Evolutionary conservation across 176 grass and related monocot genomes (phyloP).

Genomic region (Oryza glaberrima): DNA sequence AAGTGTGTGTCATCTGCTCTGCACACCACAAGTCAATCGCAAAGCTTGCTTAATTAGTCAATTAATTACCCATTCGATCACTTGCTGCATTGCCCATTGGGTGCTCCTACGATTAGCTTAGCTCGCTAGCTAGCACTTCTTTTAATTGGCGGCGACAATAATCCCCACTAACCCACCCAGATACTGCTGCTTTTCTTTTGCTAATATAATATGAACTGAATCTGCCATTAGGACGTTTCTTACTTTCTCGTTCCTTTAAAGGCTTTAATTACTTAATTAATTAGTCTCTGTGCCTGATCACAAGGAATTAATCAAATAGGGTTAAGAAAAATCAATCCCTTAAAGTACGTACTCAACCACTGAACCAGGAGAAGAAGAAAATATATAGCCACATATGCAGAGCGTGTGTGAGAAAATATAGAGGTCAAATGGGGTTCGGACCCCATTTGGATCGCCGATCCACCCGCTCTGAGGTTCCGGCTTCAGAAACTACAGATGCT

Average conservation of each 20-base stretch:
- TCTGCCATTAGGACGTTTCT: not conserved
- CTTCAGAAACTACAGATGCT: not conserved
- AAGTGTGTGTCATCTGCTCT: not conserved
- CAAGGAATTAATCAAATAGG: no score
- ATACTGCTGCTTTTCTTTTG: not conserved
- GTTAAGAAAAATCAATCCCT: no score
- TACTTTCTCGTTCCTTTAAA: not conserved
- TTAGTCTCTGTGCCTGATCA: not conserved
- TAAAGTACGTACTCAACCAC: no score
- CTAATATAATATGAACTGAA: not conserved
- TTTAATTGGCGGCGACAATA: not conserved
- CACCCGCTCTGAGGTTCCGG: not conserved
- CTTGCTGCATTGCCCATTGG: not conserved
- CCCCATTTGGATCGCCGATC: no score
- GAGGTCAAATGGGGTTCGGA: no score
- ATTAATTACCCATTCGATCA: not conserved
- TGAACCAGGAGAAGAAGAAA: no score
- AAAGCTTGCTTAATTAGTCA: not conserved
- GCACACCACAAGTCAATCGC: not conserved
- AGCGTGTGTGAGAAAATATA: no score
- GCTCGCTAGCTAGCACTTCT: not conserved
- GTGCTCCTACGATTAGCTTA: not conserved
- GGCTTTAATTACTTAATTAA: not conserved
- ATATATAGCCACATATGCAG: no score
- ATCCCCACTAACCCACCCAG: not conserved